Percentiles rank a stretch among this genome's conserved stretches.
Evolutionary conservation across 83 land plant genomes (phyloP).

Genomic region (Isoetes engelmannii): DNA sequence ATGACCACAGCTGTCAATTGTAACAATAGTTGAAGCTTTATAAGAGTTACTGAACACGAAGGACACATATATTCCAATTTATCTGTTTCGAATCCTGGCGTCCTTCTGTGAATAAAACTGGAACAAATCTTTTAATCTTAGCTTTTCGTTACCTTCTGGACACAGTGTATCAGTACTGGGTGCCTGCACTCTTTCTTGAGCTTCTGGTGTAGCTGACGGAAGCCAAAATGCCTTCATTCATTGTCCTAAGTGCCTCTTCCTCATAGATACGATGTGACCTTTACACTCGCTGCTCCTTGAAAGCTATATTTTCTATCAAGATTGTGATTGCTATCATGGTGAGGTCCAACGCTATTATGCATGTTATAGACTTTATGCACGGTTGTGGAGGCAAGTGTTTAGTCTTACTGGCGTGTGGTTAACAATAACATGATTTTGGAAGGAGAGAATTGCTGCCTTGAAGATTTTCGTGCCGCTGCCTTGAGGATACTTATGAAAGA

Average conservation of each 20-base stretch:
- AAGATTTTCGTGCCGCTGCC: too few relatives aligned
- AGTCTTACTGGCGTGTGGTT: too few relatives aligned
- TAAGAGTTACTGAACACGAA: conserved; percentile 84
- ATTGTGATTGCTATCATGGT: conserved; percentile 37
- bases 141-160: conserved; percentile 95
- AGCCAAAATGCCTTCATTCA: conserved; percentile 99
- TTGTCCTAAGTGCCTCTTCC: conserved; percentile 85
- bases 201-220: conserved; percentile 94
- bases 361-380: too few relatives aligned
- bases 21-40: conserved; percentile 64
- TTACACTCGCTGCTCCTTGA: conserved; percentile 97
- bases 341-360: conserved; percentile 78
- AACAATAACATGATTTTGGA: too few relatives aligned
- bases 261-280: conserved; percentile 82
- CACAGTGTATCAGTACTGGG: conserved; percentile 69
- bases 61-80: conserved; percentile 58
- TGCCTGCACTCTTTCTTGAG: conserved; percentile 62
- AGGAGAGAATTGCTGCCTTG: too few relatives aligned
- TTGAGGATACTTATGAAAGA: too few relatives aligned
- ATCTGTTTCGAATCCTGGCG: conserved; percentile 18
- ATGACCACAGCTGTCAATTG: conserved; percentile 83
- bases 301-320: conserved; percentile 47
- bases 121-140: conserved; percentile 76
- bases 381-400: too few relatives aligned
- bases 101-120: conserved; percentile 58